phyloP scores from a whole-genome alignment of 2,329 filamentous ascomycete genomes.

The Westerdykella sp. region DNA sequence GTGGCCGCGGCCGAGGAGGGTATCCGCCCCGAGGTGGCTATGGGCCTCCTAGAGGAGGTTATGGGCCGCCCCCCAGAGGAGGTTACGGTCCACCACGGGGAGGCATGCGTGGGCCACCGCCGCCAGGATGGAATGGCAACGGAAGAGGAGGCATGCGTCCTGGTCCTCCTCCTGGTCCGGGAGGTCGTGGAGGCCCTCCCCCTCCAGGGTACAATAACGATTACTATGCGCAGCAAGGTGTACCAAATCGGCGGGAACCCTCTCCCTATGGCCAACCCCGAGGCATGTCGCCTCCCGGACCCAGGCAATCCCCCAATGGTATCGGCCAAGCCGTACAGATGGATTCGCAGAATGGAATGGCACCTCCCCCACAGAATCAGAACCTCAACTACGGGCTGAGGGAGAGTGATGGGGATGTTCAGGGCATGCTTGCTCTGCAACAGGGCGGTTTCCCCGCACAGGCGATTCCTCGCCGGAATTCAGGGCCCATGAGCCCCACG shows the following conservation, averaged over 20 bases:
- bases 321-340: slow-evolving; percentile 71
- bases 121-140: slow-evolving; percentile 35
- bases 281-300: slow-evolving; percentile 53
- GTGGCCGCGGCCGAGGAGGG: slow-evolving; percentile 36
- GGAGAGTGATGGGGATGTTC: slow-evolving; percentile 65
- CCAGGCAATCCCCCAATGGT: slow-evolving; percentile 32
- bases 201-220: slow-evolving; percentile 37
- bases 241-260: slow-evolving; percentile 37
- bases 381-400: slow-evolving; percentile 37
- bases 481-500: slow-evolving; percentile 46
- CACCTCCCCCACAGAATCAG: slow-evolving; percentile 13
- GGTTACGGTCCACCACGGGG: slow-evolving; percentile 24
- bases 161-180: slow-evolving; percentile 21
- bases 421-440: slow-evolving; percentile 67
- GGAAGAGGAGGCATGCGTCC: slow-evolving; percentile 31
- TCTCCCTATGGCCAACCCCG: slow-evolving; percentile 39
- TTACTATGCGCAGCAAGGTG: slow-evolving; percentile 33
- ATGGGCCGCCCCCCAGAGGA: slow-evolving; percentile 15
- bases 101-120: slow-evolving; percentile 37
- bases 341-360: slow-evolving; percentile 52
- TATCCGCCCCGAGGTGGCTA: slow-evolving; percentile 34
- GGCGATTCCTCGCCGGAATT: slow-evolving; percentile 21
- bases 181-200: slow-evolving; percentile 37
- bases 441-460: slow-evolving; percentile 39
- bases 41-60: slow-evolving; percentile 32